Percentiles rank a stretch among this genome's conserved stretches.
Evolutionary conservation across 2,329 filamentous ascomycete species (phyloP).

Genomic region (Epichloe sylvatica): DNA sequence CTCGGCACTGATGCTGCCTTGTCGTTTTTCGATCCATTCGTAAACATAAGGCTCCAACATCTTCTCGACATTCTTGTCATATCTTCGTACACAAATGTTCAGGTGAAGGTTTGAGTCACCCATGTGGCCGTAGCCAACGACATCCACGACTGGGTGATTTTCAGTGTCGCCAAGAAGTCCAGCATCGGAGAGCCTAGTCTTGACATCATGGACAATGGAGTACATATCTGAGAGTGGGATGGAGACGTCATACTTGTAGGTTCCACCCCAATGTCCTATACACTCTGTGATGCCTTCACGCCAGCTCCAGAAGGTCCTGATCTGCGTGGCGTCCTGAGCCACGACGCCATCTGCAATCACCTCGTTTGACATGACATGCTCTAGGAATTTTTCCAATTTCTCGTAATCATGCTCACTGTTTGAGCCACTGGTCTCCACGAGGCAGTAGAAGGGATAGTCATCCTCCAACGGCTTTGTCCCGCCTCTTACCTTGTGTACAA

Average conservation of each 20-base stretch:
- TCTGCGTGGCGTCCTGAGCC: slow-evolving; percentile 86
- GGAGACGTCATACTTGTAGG: slow-evolving; percentile 97
- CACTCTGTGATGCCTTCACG: slow-evolving; percentile 87
- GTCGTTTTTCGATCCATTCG: slow-evolving; percentile 81
- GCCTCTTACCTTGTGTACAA: slow-evolving; percentile 63
- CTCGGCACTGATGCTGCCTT: slow-evolving; percentile 92
- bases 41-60: slow-evolving; percentile 89
- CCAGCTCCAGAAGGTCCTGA: slow-evolving; percentile 75
- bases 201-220: slow-evolving; percentile 72
- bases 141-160: slow-evolving; percentile 66
- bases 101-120: slow-evolving; percentile 91
- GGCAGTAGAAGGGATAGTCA: slow-evolving; percentile 85
- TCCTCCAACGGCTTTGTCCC: slow-evolving; percentile 71
- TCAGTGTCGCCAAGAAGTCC: slow-evolving; percentile 67
- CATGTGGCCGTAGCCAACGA: slow-evolving; percentile 98
- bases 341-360: slow-evolving; percentile 83
- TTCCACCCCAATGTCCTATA: slow-evolving; percentile 78
- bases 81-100: slow-evolving; percentile 71
- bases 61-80: slow-evolving; percentile 77
- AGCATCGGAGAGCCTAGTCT: slow-evolving; percentile 54
- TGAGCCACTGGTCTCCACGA: slow-evolving; percentile 91
- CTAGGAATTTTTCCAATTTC: slow-evolving; percentile 82
- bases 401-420: slow-evolving; percentile 86
- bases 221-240: slow-evolving; percentile 85
- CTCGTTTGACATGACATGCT: slow-evolving; percentile 77